Evolutionary conservation across 2,329 filamentous ascomycete species (phyloP), one percentile per base, ranked within the genome.

Genomic region (Ceratocystis diversiconidia): DNA sequence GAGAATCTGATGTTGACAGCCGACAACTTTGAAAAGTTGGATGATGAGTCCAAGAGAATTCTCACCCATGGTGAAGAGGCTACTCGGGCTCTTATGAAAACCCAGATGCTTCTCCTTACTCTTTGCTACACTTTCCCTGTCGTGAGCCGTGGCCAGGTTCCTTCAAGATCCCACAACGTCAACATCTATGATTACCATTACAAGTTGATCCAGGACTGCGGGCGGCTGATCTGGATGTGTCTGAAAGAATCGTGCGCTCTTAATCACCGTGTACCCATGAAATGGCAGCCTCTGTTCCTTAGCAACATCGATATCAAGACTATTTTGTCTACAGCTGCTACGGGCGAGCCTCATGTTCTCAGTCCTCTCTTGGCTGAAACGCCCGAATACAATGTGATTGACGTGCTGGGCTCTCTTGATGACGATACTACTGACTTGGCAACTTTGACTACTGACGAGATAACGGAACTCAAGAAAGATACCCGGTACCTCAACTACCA

Each of bases 131-230:
- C 63, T 22, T 67, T 67, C 46, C 66, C 66, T 17, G 30, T 50
- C 50, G n/a, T 55, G 30, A 43, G 12, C 3, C 59, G 64, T 41
- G 30, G 48, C 2, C 66, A 67, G 55, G 28, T 61, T 12, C 52
- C 36, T 32, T 52, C 60, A 10, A 50, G 44, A 10, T 88, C 96
- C 71, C 85, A 83, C 65, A 82, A 85, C 30, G 82, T 95, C 70
- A 95, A 95, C 72, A 81, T 95, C 25, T 90, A 86, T 41, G 92
- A 97, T 73, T 86, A 90, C 73, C 95, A 95, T 72, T 79, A 84
- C 57, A 76, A 79, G n/a, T 77, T 96, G 46, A 81, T 95, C 28
- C 82, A 84, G 68, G 85, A 85, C 30, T 80, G 97, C 43, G 91
- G 90, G 2, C 85, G 85, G 28, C 77, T 99, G 17, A 82, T 96